Evolutionary conservation across 2,329 filamentous ascomycete genomes (phyloP), one percentile per base, ranked within the genome.

Genomic region (Xylariaceae sp.): DNA sequence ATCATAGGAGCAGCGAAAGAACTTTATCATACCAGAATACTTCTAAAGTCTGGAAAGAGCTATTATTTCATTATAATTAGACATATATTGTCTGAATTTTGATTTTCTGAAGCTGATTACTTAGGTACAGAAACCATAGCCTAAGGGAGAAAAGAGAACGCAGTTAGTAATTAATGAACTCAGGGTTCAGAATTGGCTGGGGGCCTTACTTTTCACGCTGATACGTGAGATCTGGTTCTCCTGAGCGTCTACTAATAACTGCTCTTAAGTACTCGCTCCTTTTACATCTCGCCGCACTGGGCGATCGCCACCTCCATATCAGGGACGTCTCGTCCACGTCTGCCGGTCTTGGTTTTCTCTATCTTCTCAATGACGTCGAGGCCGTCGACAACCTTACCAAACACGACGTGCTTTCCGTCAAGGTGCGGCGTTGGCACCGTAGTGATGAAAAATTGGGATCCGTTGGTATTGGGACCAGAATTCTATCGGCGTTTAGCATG

Each of bases 381-480:
- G 40, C 93, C 93, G 41, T 93, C 90, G 44, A 91, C 80, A 1
- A 98, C 93, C 72, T 90, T 88, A 48, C 95, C 95, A 67, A 98
- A 98, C 18, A 98, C 93, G 54, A 96, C 92, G 73, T 99, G 95
- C 77, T 98, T 98, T 70, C 84, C 85, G 75, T 98, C 89, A 21
- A 99, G 79, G 71, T 96, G 96, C 1, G 91, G 91, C 0, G 93
- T 95, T 4, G 89, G 81, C 1, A 89, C 89, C 0, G 90, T 95
- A 2, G 93, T 97, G 77, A 98, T 93, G 81, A 99, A 99, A 81
- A 99, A 99, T 71, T 98, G 95, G 57, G 87, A 92, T 40, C 95
- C 95, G 74, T 98, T 98, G 63, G 90, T 93, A 75, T 97, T 89
- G 51, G 90, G 89, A 1, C 93, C 93, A 23, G 90, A 89, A 72